Percentiles rank a stretch among this genome's conserved stretches.
Conservation (phyloP, 2,329 filamentous ascomycete genomes). For the Apiospora marii region DNA sequence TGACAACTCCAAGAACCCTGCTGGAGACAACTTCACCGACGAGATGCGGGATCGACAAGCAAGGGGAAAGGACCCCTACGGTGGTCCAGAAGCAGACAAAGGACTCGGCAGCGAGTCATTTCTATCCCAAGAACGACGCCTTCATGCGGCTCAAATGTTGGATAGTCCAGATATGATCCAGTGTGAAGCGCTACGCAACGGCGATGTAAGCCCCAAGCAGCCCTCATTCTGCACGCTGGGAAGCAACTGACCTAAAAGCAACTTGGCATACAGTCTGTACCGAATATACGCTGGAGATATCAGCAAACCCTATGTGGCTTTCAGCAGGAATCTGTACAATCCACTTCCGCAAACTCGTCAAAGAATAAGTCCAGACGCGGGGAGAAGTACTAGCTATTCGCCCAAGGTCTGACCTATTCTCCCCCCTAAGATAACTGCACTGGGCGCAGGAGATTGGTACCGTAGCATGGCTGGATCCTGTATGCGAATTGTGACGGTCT, state of each 20-base stretch:
- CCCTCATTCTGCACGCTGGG: neutral
- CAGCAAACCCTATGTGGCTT: neutral
- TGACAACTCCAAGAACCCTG: neutral
- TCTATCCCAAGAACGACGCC: neutral
- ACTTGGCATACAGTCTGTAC: neutral
- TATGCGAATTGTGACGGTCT: neutral
- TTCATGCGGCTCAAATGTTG: neutral
- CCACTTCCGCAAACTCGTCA: neutral
- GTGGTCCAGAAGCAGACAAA: neutral
- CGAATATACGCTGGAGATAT: neutral
- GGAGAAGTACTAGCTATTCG: neutral
- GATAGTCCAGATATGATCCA: neutral
- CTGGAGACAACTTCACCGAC: neutral
- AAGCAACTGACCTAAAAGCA: neutral
- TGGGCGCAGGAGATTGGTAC: neutral
- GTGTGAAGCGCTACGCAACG: constrained; percentile 1
- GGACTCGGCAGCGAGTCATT: neutral
- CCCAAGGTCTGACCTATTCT: neutral
- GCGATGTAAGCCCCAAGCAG: constrained; percentile 2
- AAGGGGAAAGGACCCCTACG: neutral
- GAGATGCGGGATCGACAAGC: constrained; percentile 10
- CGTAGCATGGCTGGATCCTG: neutral
- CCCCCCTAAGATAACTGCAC: neutral
- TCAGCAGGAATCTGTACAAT: neutral
- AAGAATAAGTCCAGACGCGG: neutral